These are phyloP conservation scores for Zanthoxylum bungeanum DNA, from an alignment of 345 rosid genomes.

Conservation along the genomic window DNA sequence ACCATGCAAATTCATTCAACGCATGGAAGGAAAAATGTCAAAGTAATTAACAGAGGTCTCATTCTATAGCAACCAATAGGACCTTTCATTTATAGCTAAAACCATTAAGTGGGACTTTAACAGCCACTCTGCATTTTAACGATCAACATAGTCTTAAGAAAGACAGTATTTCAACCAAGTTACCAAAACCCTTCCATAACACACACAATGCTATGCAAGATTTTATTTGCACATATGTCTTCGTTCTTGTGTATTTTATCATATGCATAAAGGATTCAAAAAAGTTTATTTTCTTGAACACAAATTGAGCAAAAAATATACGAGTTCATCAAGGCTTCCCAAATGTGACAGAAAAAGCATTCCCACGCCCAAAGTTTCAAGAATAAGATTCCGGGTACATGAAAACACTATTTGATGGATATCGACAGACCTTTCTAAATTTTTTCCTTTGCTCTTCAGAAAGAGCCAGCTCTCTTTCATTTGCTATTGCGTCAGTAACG, in stretches of 20 bases:
- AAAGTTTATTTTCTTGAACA: not conserved
- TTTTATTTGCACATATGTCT: not conserved
- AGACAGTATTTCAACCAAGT: not conserved
- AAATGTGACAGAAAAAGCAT: not conserved
- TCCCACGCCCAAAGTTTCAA: conserved; percentile 2
- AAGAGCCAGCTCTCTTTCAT: conserved; percentile 71
- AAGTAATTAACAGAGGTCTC: not conserved
- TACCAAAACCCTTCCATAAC: not conserved
- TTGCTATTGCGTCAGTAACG: conserved; percentile 78
- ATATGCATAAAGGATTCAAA: not conserved
- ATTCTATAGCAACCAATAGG: not conserved
- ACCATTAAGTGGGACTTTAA: not conserved
- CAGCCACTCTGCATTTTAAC: not conserved
- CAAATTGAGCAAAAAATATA: not conserved
- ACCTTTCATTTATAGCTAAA: not conserved
- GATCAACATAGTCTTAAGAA: not conserved
- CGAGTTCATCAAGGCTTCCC: not conserved
- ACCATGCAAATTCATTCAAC: not conserved
- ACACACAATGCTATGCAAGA: not conserved
- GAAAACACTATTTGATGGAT: not conserved
- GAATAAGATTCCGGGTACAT: not conserved
- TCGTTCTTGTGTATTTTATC: not conserved
- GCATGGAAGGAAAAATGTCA: not conserved
- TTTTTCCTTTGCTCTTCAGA: conserved; percentile 75
- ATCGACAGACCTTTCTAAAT: conserved; percentile 67